Evolutionary conservation across 2,329 filamentous ascomycete genomes (phyloP), one percentile per base, ranked within the genome.

Genomic region (Chrysoporthe austroafricana): DNA sequence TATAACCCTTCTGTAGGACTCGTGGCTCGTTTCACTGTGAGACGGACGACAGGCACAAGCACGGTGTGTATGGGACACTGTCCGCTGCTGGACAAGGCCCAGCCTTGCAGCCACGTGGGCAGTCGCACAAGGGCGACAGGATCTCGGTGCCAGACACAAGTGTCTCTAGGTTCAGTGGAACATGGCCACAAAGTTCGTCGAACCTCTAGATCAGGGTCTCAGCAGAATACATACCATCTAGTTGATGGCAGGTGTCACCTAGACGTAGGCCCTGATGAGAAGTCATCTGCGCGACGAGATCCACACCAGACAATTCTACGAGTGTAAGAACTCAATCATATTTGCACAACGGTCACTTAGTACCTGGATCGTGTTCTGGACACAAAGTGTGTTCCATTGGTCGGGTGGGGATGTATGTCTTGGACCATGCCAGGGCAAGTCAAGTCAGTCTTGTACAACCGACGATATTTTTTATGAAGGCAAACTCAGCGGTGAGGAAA

Each of bases 21-120:
- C 50, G 21, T 54, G 26, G 21, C 9, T 26, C 4, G 50, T 54
- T 54, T 54, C 50, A 54, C 50, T 32, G 26, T 54, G 26, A 54
- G 50, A 54, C 50, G 32, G 50, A n/a, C 50, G 50, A 32, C 50
- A 21, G 21, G 50, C 50, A 54, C 7, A 16, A 54, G 50, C 50
- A 54, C 50, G 50, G 50, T 54, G 50, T 54, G 50, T 54, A 32
- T 14, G 32, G 26, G 21, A 54, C 50, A 54, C 50, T 54, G 50
- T 54, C 50, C 26, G 11, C 50, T 21, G 50, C 26, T 21, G 4
- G 50, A 14, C 11, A 34, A 32, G 50, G 3, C 50, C 26, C 50
- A 32, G 50, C 26, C 50, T 54, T 54, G 50, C 21, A 54, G 14
- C 21, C 48, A 52, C 48, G 48, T 52, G 21, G 48, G 11, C 26